These are phyloP conservation scores for Protomyces arabidopsidicola DNA, from an alignment of 1,139 yeast genomes.

Conservation along the genomic window DNA sequence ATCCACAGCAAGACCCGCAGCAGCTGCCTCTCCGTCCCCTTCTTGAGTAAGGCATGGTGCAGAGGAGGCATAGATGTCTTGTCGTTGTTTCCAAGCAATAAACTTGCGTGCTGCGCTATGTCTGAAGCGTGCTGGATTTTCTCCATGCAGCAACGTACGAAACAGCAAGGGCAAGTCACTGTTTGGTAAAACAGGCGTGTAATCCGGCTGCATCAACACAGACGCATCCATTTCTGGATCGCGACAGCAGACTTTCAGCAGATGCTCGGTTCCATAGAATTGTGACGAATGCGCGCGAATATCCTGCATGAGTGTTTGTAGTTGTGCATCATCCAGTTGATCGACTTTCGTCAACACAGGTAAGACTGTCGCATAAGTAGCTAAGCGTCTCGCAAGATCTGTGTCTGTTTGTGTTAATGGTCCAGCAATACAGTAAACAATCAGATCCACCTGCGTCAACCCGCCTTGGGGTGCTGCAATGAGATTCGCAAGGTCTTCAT, in stretches of 20 bases:
- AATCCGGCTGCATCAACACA: conserved; percentile 17
- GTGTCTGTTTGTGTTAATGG: conserved; percentile 1
- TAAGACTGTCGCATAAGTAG: conserved; percentile 11
- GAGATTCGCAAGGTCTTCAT: conserved; percentile 11
- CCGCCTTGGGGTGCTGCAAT: conserved; percentile 23
- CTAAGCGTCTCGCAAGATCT: conserved; percentile 1
- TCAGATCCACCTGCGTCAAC: conserved; percentile 9
- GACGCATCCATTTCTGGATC: conserved; percentile 27
- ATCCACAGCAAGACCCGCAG: not conserved
- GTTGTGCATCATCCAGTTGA: not conserved
- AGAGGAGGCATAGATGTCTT: not conserved
- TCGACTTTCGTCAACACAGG: conserved; percentile 15
- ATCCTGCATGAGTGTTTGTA: not conserved
- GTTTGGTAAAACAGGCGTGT: not conserved
- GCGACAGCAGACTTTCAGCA: conserved; percentile 1
- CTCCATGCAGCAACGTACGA: conserved; percentile 3
- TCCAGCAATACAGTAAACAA: conserved; percentile 11
- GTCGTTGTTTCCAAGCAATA: conserved; percentile 6
- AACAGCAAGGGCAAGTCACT: conserved; percentile 4
- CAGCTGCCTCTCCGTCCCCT: not conserved
- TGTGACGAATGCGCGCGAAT: not conserved
- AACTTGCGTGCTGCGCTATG: conserved; percentile 21
- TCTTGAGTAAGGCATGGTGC: not conserved
- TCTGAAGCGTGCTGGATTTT: conserved; percentile 11
- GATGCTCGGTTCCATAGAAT: not conserved